These are phyloP conservation scores for Turritis glabra DNA, from an alignment of 345 rosid genomes.

Conservation along the genomic window DNA sequence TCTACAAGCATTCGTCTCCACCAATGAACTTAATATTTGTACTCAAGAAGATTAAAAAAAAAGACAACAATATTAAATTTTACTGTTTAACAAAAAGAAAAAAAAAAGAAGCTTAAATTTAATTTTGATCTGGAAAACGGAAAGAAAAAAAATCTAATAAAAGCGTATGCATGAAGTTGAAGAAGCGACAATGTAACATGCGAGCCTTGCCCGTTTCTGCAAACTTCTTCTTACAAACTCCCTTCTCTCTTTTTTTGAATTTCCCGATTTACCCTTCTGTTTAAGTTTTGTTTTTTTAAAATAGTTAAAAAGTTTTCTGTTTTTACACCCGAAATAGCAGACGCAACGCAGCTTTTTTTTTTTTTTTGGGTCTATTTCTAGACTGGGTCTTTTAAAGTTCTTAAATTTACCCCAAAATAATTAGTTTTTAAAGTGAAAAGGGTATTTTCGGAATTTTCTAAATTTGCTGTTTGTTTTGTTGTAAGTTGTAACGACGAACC, in stretches of 20 bases:
- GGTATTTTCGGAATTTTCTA: constrained; percentile 14
- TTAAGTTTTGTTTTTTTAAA: neutral
- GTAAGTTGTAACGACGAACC: constrained; percentile 55
- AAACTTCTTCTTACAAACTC: constrained; percentile 19
- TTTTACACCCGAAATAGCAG: constrained; percentile 11
- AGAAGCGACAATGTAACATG: constrained; percentile 74
- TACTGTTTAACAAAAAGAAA: constrained; percentile 28
- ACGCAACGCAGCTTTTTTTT: neutral
- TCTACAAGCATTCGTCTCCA: constrained; percentile 61
- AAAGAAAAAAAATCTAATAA: constrained; percentile 48
- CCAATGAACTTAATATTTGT: constrained; percentile 33
- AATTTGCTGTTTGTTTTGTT: constrained; percentile 38
- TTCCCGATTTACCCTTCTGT: constrained; percentile 49
- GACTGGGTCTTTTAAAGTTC: neutral
- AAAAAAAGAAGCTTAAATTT: neutral
- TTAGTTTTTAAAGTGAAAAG: neutral
- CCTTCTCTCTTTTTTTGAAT: neutral
- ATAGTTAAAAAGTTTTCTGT: neutral
- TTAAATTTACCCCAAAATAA: neutral
- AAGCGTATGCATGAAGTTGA: constrained; percentile 62
- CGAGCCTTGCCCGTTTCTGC: constrained; percentile 76
- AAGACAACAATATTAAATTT: constrained; percentile 29
- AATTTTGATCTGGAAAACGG: constrained; percentile 23
- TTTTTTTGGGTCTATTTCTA: constrained; percentile 22
- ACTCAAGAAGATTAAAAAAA: constrained; percentile 10